These are phyloP conservation scores for Vitis riparia DNA, from an alignment of 164 flowering plant genomes.

Conservation along the genomic window DNA sequence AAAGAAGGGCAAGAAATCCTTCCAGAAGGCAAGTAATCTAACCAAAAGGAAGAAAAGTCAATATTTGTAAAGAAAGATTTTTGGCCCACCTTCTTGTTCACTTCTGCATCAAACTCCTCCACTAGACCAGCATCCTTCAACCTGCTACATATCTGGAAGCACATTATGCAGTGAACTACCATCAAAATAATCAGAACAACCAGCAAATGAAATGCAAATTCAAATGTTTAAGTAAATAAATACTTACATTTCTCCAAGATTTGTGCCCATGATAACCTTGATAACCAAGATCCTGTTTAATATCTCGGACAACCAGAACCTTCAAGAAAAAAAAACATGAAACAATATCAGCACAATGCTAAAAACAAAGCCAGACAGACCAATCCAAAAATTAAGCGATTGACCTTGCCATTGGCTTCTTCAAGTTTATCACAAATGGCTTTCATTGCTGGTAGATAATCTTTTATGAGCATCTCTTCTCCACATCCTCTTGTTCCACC, in stretches of 20 bases:
- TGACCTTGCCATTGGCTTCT: conserved; percentile 76
- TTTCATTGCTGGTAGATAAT: conserved; percentile 72
- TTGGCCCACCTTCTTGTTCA: conserved; percentile 59
- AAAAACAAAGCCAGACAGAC: conserved; percentile 1
- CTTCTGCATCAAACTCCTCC: conserved; percentile 66
- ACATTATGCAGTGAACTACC: conserved; percentile 9
- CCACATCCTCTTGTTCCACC: conserved; percentile 32
- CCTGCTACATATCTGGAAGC: conserved; percentile 55
- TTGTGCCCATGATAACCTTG: conserved; percentile 51
- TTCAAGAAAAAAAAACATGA: conserved; percentile 26
- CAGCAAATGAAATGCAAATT: not conserved
- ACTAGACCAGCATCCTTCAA: conserved; percentile 71
- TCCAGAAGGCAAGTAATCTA: too few relatives aligned
- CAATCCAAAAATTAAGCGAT: not conserved
- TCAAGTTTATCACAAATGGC: conserved; percentile 85
- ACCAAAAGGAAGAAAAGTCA: not conserved
- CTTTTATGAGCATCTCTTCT: conserved; percentile 65
- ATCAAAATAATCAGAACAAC: conserved; percentile 2
- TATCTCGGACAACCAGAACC: conserved; percentile 87
- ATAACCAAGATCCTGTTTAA: conserved; percentile 80
- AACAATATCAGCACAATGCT: conserved; percentile 6
- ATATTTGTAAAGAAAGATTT: not conserved
- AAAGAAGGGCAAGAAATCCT: not conserved
- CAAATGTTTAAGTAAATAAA: conserved; percentile 3
- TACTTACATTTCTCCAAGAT: conserved; percentile 79